Evolutionary conservation across 306 rosid species (phyloP).

Genomic region (Citrullus colocynthis): DNA sequence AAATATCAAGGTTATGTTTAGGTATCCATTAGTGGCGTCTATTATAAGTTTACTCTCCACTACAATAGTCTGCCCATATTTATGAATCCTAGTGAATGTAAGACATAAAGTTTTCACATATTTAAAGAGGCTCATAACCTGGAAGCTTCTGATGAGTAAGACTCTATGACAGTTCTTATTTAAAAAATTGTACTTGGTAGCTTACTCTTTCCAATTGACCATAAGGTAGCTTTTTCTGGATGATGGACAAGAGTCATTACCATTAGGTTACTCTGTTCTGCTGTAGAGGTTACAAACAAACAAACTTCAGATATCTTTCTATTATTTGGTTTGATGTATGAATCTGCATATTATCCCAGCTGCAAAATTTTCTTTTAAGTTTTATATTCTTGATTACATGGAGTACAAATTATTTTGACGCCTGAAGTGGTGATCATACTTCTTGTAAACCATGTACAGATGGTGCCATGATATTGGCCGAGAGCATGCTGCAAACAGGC

Average conservation of each 20-base stretch:
- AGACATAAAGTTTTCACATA: neutral
- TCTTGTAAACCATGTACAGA: slow-evolving; percentile 23
- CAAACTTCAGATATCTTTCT: neutral
- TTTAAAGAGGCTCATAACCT: neutral
- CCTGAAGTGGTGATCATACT: neutral
- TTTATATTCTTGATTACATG: neutral
- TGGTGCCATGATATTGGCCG: slow-evolving; percentile 99
- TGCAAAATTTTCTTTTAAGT: neutral
- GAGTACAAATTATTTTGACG: neutral
- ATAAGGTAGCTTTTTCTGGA: neutral
- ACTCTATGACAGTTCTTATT: no score
- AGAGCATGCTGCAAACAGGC: slow-evolving; percentile 89
- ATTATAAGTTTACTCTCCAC: neutral
- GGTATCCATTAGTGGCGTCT: neutral
- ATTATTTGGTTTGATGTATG: neutral
- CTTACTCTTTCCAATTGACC: neutral
- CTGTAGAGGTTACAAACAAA: neutral
- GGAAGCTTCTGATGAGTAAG: neutral
- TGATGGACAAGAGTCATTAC: neutral
- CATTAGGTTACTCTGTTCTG: neutral
- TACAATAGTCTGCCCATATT: neutral
- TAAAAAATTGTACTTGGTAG: neutral
- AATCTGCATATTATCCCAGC: neutral
- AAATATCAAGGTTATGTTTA: neutral
- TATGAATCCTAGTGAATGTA: neutral